Evolutionary conservation across 2,329 filamentous ascomycete species (phyloP).

Genomic region (Aspergillus carbonarius): DNA sequence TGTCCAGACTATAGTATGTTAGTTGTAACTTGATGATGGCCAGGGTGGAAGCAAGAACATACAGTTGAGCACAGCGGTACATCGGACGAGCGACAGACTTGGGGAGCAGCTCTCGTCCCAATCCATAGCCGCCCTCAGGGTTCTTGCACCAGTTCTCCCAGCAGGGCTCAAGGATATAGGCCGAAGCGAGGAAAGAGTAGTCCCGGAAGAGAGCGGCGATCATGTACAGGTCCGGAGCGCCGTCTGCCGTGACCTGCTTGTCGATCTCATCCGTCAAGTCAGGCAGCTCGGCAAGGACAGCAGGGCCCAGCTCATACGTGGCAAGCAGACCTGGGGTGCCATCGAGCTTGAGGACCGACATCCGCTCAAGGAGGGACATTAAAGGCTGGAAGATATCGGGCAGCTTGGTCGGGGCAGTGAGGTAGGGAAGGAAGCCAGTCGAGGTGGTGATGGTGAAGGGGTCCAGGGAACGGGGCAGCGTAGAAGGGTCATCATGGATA

Average conservation of each 20-base stretch:
- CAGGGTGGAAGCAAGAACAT: conserved; percentile 45
- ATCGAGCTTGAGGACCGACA: conserved; percentile 74
- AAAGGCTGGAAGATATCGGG: conserved; percentile 72
- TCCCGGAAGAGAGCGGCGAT: conserved; percentile 88
- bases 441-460: conserved; percentile 50
- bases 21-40: background rate
- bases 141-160: conserved; percentile 65
- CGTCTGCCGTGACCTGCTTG: conserved; percentile 53
- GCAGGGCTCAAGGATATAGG: conserved; percentile 88
- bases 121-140: conserved; percentile 69
- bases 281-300: conserved; percentile 71
- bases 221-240: conserved; percentile 68
- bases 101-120: conserved; percentile 73
- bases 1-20: conserved; percentile 57
- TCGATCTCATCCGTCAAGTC: conserved; percentile 74
- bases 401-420: conserved; percentile 50
- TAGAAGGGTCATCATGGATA: conserved; percentile 44
- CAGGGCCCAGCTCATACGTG: conserved; percentile 68
- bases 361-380: conserved; percentile 69
- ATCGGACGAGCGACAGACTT: conserved; percentile 76
- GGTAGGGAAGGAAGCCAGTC: conserved; percentile 47
- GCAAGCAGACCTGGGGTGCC: conserved; percentile 78
- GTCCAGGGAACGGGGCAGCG: conserved; percentile 42
- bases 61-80: conserved; percentile 81
- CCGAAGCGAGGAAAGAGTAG: conserved; percentile 86